Evolutionary conservation across 2,329 filamentous ascomycete genomes (phyloP).

Genomic region (Pyrenophora seminiperda): DNA sequence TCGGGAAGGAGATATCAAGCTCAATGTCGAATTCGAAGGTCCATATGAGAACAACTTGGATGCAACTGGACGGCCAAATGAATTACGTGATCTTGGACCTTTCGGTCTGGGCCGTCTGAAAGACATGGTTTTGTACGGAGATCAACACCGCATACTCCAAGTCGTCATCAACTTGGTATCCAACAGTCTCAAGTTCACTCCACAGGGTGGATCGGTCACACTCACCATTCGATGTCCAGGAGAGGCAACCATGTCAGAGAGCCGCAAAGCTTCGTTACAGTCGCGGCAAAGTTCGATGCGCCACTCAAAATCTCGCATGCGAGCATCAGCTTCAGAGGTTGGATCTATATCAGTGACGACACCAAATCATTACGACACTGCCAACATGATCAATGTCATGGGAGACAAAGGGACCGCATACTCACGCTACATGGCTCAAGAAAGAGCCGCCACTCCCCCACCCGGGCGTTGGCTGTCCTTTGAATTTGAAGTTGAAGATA

Average conservation of each 20-base stretch:
- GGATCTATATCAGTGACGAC: constrained; percentile 35
- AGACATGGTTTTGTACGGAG: constrained; percentile 90
- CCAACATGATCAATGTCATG: constrained; percentile 52
- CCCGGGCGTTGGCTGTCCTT: constrained; percentile 74
- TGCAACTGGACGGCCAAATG: constrained; percentile 43
- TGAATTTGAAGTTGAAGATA: constrained; percentile 88
- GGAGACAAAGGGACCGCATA: constrained; percentile 46
- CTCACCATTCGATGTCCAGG: constrained; percentile 76
- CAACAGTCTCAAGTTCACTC: constrained; percentile 91
- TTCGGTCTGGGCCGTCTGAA: constrained; percentile 71
- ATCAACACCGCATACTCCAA: constrained; percentile 87
- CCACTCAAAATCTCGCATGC: constrained; percentile 40
- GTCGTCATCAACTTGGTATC: constrained; percentile 93
- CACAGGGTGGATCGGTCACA: constrained; percentile 73
- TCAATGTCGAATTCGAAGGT: constrained; percentile 73
- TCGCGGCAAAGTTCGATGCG: constrained; percentile 50
- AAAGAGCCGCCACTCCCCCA: constrained; percentile 50
- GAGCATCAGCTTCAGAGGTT: constrained; percentile 40
- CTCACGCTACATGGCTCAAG: constrained; percentile 44
- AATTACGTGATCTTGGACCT: constrained; percentile 66
- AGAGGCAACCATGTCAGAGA: constrained; percentile 56
- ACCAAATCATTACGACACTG: constrained; percentile 46
- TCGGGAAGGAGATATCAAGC: constrained; percentile 74
- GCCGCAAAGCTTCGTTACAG: constrained; percentile 53
- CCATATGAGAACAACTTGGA: constrained; percentile 49